Evolutionary conservation across 2,329 filamentous ascomycete genomes (phyloP).

Genomic region (Ophiognomonia clavigignenti-juglandacearum): DNA sequence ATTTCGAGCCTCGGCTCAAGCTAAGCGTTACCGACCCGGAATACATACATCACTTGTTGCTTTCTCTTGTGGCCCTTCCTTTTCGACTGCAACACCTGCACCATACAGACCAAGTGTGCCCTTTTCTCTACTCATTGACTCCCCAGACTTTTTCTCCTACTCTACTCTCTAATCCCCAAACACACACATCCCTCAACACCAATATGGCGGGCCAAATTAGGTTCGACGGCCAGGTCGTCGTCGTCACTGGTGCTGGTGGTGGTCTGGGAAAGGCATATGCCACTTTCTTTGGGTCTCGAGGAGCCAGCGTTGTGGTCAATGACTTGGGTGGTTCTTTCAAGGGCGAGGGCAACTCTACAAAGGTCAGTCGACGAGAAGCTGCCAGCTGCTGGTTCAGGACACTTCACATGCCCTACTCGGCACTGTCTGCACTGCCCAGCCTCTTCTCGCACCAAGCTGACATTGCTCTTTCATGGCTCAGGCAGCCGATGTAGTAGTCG

Average conservation of each 20-base stretch:
- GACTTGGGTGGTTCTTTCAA: constrained; percentile 91
- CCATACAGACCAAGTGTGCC: too few relatives aligned
- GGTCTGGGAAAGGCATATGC: constrained; percentile 80
- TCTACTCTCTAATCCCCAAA: neutral
- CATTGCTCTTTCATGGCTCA: constrained; percentile 29
- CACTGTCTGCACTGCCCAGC: too few relatives aligned
- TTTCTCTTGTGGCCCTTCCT: too few relatives aligned
- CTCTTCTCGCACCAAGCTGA: neutral
- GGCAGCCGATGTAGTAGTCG: constrained; percentile 78
- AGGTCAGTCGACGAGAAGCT: constrained; percentile 49
- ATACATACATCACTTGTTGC: too few relatives aligned
- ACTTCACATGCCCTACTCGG: too few relatives aligned
- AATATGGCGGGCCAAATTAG: constrained; percentile 63
- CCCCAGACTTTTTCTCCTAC: neutral
- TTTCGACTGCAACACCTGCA: too few relatives aligned
- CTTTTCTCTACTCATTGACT: too few relatives aligned
- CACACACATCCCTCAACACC: neutral
- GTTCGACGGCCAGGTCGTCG: constrained; percentile 83
- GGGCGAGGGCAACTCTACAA: constrained; percentile 81
- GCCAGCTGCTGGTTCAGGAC: neutral
- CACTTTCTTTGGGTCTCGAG: constrained; percentile 84
- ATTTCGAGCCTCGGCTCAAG: too few relatives aligned
- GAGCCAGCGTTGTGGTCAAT: constrained; percentile 77
- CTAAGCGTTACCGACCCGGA: too few relatives aligned
- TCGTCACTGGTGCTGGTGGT: constrained; percentile 81